Evolutionary conservation across 257 asterid species (phyloP), one percentile per base, ranked within the genome.

Genomic region (Petunia secreta): DNA sequence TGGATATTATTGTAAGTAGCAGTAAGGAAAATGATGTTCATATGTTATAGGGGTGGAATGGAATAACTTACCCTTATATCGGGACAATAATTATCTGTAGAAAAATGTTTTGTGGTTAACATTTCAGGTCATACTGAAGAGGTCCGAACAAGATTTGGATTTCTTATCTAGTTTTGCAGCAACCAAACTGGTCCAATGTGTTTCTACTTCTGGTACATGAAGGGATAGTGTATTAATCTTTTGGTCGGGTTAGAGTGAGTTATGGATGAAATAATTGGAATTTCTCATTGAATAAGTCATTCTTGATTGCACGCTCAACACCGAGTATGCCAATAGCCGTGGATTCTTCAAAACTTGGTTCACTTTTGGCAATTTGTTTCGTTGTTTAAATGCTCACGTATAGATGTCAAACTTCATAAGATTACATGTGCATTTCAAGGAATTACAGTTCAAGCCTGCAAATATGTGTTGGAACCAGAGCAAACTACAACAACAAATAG

Each of bases 261-360:
- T 63, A 15, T 36, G 15, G 9, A 37, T 9, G 68, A 9, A 9
- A 63, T 63, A 36, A 13, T 63, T 36, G 68, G 36, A 63, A 62
- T 43, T 34, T 62, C 43, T 63, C 40, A 63, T 63, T 36, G 43
- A 63, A 63, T 63, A 63, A 63, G 68, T 63, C 68, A 63, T 63
- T 63, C n/a, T 63, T 3, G 68, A 63, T 62, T 62, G 43, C 68
- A 63, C 6, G n/a, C 43, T 63, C 68, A 36, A 37, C 9, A 8
- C 3, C 5, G 8, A 41, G 37, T 63, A 38, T 38, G n/a, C n/a
- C 43, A 36, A 10, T 63, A n/a, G 43, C 34, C 14, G 6, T 1
- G 2, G 41, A 60, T 62, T 4, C 67, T 62, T 62, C 41, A 40
- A 62, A 34, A 62, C 41, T 37, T 63, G 14, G 43, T 63, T 36